Evolutionary conservation across 164 flowering plant species (phyloP).

Genomic region (grape (Vitis vinifera)): ASM3070453v1 NC_081810.1:8273501-8274000

Average conservation of each 20-base stretch:
- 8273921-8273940: slow-evolving; percentile 68
- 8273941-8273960: slow-evolving; percentile 75
- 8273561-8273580: not conserved
- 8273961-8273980: slow-evolving; percentile 67
- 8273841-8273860: slow-evolving; percentile 85
- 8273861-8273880: slow-evolving; percentile 90
- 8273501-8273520: not conserved
- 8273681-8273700: too few species aligned
- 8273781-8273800: not conserved
- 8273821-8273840: slow-evolving; percentile 57
- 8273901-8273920: slow-evolving; percentile 76
- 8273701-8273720: too few species aligned
- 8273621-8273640: slow-evolving; percentile 1
- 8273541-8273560: not conserved
- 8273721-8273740: too few species aligned
- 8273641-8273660: not conserved
- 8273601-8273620: not conserved
- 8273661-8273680: too few species aligned
- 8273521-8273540: not conserved
- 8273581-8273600: not conserved
- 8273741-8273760: too few species aligned
- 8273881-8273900: slow-evolving; percentile 88
- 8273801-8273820: not conserved
- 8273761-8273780: not conserved
- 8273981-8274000: slow-evolving; percentile 64